Percentiles rank a stretch among this genome's conserved stretches.
Evolutionary conservation across 2,329 filamentous ascomycete genomes (phyloP).

Genomic region (Fonsecaea nubica): DNA sequence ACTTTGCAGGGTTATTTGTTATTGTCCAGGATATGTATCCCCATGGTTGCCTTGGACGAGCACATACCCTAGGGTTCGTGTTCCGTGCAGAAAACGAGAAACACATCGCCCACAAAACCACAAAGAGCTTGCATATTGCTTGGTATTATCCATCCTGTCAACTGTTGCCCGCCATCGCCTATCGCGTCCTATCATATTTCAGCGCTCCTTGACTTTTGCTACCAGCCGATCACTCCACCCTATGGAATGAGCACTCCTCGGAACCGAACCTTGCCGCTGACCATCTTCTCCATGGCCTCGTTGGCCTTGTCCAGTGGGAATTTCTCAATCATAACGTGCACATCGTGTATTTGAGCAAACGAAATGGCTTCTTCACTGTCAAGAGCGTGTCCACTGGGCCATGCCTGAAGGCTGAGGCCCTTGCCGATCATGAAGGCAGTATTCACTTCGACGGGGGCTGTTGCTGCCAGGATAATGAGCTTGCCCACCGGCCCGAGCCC

Average conservation of each 20-base stretch:
- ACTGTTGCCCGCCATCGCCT: not conserved
- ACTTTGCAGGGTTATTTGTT: not conserved
- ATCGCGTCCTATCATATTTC: not conserved
- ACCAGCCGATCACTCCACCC: slow-evolving; percentile 44
- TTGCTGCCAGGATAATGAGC: slow-evolving; percentile 47
- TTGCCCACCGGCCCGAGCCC: slow-evolving; percentile 47
- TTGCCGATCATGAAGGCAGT: slow-evolving; percentile 51
- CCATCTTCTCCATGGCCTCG: slow-evolving; percentile 59
- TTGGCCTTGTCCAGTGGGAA: slow-evolving; percentile 59
- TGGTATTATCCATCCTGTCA: not conserved
- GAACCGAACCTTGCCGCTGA: slow-evolving; percentile 58
- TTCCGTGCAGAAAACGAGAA: not conserved
- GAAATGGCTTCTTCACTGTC: slow-evolving; percentile 61
- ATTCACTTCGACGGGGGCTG: slow-evolving; percentile 40
- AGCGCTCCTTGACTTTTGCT: not conserved
- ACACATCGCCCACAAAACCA: not conserved
- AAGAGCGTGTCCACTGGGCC: slow-evolving; percentile 60
- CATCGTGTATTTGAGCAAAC: slow-evolving; percentile 55
- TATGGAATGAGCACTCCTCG: slow-evolving; percentile 54
- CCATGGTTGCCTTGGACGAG: not conserved
- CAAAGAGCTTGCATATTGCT: not conserved
- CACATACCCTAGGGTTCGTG: not conserved
- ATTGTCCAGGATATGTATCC: too few species aligned
- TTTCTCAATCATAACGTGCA: slow-evolving; percentile 61
- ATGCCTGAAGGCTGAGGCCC: slow-evolving; percentile 57